A percentile compares a stretch with the other conserved stretches of the same genome.
Conservation (phyloP, 2,329 filamentous ascomycete genomes). For the Fusarium sp. region DNA sequence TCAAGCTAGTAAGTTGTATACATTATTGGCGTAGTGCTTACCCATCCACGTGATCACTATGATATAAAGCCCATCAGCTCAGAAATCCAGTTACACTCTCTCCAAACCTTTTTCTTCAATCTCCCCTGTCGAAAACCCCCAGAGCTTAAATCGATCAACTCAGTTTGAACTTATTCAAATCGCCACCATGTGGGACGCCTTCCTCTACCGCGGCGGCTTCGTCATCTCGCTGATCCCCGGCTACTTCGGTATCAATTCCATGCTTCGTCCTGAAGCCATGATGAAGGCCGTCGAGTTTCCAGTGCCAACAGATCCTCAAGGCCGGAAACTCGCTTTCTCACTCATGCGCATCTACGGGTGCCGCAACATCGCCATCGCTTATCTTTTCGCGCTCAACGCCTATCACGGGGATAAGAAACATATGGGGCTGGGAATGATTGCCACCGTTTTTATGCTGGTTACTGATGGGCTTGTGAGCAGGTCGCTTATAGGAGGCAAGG, state of each 20-base stretch:
- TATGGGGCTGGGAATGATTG: constrained; percentile 14
- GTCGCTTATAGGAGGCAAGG: constrained; percentile 28
- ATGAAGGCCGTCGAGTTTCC: constrained; percentile 32
- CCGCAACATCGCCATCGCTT: constrained; percentile 40
- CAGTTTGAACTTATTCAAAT: not conserved
- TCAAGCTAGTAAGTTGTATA: no score
- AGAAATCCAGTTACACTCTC: not conserved
- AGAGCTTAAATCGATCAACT: not conserved
- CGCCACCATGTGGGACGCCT: constrained; percentile 13
- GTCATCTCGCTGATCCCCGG: constrained; percentile 29
- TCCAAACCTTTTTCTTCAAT: not conserved
- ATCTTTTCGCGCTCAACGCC: constrained; percentile 36
- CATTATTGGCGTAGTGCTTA: no score
- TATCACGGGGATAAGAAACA: constrained; percentile 25
- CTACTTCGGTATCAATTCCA: constrained; percentile 33
- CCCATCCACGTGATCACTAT: no score
- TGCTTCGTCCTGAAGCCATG: constrained; percentile 32
- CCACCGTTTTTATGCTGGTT: constrained; percentile 11
- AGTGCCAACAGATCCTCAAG: constrained; percentile 25
- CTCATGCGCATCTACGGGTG: constrained; percentile 37
- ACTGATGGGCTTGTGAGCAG: constrained; percentile 39
- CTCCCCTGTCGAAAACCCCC: not conserved
- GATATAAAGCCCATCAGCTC: no score
- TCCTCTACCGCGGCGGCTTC: constrained; percentile 34
- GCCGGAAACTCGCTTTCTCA: constrained; percentile 12